phyloP scores from a whole-genome alignment of 805 yeast species.

The Yamadazyma philogaea region DNA sequence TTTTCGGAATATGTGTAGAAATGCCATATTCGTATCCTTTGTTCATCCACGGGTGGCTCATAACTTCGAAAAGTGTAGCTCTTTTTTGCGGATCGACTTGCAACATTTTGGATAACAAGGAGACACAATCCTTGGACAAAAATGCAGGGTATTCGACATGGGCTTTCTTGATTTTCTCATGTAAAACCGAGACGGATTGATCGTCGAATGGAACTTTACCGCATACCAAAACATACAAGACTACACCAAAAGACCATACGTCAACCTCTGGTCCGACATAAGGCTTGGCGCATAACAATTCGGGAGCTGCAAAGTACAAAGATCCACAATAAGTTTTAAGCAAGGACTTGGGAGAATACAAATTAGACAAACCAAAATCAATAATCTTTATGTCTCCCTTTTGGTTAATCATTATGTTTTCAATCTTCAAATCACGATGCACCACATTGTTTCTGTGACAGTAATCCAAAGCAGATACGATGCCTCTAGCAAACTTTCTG shows the following conservation, averaged over 20 bases:
- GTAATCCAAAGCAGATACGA: slow-evolving; percentile 89
- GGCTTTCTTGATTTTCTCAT: slow-evolving; percentile 91
- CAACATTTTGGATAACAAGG: slow-evolving; percentile 80
- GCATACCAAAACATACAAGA: slow-evolving; percentile 88
- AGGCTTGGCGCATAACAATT: slow-evolving; percentile 85
- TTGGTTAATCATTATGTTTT: slow-evolving; percentile 90
- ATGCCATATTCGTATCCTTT: slow-evolving; percentile 78
- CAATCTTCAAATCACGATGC: slow-evolving; percentile 94
- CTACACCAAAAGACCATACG: slow-evolving; percentile 98
- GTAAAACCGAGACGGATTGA: slow-evolving; percentile 85
- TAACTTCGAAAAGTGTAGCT: slow-evolving; percentile 73
- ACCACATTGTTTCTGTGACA: slow-evolving; percentile 93
- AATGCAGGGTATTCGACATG: slow-evolving; percentile 86
- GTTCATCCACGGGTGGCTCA: slow-evolving; percentile 92
- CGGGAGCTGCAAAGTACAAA: slow-evolving; percentile 97
- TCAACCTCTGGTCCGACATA: slow-evolving; percentile 97
- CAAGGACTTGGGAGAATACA: slow-evolving; percentile 66
- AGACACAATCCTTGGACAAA: slow-evolving; percentile 75
- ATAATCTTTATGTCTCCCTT: slow-evolving; percentile 93
- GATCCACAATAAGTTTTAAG: slow-evolving; percentile 97
- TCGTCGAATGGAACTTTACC: slow-evolving; percentile 99
- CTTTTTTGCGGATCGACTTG: slow-evolving; percentile 85
- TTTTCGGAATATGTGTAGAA: slow-evolving; percentile 67
- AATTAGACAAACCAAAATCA: slow-evolving; percentile 92
- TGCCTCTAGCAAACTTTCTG: slow-evolving; percentile 89